Base-by-base conservation (phyloP, 2,329 filamentous ascomycete genomes). In the Cercospora sp. region DNA sequence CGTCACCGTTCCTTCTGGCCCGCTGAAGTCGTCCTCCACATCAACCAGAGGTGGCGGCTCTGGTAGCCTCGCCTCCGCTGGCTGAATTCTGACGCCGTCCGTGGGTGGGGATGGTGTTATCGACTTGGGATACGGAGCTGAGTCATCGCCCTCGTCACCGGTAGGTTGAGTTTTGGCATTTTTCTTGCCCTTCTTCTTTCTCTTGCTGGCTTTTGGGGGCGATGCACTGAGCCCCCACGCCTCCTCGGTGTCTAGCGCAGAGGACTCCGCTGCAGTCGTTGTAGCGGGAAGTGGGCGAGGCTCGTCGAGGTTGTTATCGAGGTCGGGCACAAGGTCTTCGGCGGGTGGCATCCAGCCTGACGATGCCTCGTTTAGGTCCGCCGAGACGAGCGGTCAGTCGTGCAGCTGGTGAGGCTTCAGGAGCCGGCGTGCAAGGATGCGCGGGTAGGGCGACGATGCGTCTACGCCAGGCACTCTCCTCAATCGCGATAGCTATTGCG, bases 151-250 rank as follows among this genome's bases (percentile, higher is more conserved):
- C 24, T 61, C 45, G 53, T 69, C 67, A 51, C 51, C 65, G 32
- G 40, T 65, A 37, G 73, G 65, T 63, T 73, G 74, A 70, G 72
- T 73, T 34, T 64, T 67, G 12, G 61, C 67, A 61, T 73, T 62
- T 67, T 72, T 75, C 73, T 73, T 74, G 28, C 66, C 66, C 69
- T 76, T 76, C 67, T 73, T 74, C 70, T 76, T 77, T 63, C 70
- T 73, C 65, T 72, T 74, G 67, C 69, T 72, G 63, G 66, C 69
- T 60, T 67, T 61, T 30, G 63, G 60, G 18, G 66, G 62, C 30
- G 64, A 51, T 37, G 65, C 59, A 71, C 64, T 67, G 32, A 65
- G 51, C 66, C 63, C 63, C 69, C 72, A 68, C 51, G 66, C 61
- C 61, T 68, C 70, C 55, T 66, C 40, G 62, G 64, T 28, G 55